These are phyloP conservation scores for Penicillium sp. DNA, from an alignment of 2,329 filamentous ascomycete species.

Conservation along the genomic window DNA sequence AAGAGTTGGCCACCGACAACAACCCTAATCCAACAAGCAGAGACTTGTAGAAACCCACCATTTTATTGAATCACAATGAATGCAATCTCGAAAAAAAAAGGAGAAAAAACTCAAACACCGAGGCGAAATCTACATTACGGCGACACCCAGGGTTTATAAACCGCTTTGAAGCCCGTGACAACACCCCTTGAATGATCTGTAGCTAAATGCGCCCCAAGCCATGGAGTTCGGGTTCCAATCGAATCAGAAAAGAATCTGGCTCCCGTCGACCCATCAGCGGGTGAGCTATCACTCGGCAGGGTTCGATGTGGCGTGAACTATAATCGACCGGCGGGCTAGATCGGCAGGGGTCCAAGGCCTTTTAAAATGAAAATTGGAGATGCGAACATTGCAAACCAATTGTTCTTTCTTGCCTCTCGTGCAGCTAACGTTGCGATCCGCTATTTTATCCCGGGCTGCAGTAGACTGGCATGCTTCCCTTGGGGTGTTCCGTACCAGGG, in stretches of 20 bases:
- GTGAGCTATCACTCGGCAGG: constrained; percentile 7
- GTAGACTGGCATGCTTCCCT: neutral
- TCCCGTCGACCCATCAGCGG: neutral
- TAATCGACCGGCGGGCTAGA: neutral
- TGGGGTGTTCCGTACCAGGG: neutral
- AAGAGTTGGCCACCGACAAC: neutral
- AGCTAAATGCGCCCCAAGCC: neutral
- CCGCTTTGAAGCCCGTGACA: neutral
- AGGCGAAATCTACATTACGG: neutral
- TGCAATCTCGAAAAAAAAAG: neutral
- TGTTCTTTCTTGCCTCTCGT: neutral
- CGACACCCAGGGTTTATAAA: neutral
- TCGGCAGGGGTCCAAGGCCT: neutral
- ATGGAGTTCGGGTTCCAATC: neutral
- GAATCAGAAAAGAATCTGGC: neutral
- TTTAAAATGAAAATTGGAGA: neutral
- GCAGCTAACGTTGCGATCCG: neutral
- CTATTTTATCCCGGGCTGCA: neutral
- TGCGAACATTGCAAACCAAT: neutral
- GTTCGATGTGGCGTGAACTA: neutral
- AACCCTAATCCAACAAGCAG: constrained; percentile 1
- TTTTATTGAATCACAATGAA: neutral
- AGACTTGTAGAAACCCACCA: constrained; percentile 5
- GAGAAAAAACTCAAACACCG: neutral
- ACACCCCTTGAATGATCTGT: constrained; percentile 9